These are phyloP conservation scores for Cyanodermella asteris DNA, from an alignment of 2,329 filamentous ascomycete genomes.

Conservation along the genomic window DNA sequence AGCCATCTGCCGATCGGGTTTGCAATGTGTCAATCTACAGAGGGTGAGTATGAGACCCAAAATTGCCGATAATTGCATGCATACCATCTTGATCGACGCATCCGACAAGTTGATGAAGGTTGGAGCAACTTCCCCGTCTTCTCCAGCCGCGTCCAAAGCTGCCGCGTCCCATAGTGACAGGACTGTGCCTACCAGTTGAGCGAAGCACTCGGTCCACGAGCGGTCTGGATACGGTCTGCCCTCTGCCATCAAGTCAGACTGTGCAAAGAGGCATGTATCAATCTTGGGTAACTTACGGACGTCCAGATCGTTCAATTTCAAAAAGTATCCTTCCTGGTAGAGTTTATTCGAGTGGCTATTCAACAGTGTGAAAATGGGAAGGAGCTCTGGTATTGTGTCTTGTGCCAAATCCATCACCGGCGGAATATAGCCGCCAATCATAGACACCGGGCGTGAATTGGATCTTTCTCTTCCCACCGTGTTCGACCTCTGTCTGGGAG, in stretches of 20 bases:
- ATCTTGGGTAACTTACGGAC: conserved; percentile 39
- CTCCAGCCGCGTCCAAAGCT: conserved; percentile 68
- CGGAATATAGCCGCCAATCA: conserved; percentile 68
- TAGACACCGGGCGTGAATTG: conserved; percentile 55
- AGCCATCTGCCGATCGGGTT: conserved; percentile 52
- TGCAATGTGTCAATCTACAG: conserved; percentile 67
- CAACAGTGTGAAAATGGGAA: conserved; percentile 80
- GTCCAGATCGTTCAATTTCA: conserved; percentile 91
- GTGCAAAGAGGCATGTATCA: conserved; percentile 9
- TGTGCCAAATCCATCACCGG: conserved; percentile 65
- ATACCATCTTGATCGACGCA: conserved; percentile 93
- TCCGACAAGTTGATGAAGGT: conserved; percentile 95
- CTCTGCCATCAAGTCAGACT: conserved; percentile 32
- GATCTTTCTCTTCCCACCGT: too few relatives aligned
- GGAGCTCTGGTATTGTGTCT: conserved; percentile 78
- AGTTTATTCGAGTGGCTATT: conserved; percentile 93
- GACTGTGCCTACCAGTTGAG: conserved; percentile 85
- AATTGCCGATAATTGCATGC: conserved; percentile 5
- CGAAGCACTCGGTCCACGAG: conserved; percentile 91
- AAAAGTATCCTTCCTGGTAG: conserved; percentile 93
- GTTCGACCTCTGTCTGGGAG: conserved; percentile 23
- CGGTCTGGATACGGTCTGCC: conserved; percentile 69
- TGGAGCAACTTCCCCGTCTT: conserved; percentile 64
- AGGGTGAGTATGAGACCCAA: conserved; percentile 1
- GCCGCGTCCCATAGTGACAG: conserved; percentile 89